These are phyloP conservation scores for Salix udensis DNA, from an alignment of 345 rosid species.

Conservation along the genomic window DNA sequence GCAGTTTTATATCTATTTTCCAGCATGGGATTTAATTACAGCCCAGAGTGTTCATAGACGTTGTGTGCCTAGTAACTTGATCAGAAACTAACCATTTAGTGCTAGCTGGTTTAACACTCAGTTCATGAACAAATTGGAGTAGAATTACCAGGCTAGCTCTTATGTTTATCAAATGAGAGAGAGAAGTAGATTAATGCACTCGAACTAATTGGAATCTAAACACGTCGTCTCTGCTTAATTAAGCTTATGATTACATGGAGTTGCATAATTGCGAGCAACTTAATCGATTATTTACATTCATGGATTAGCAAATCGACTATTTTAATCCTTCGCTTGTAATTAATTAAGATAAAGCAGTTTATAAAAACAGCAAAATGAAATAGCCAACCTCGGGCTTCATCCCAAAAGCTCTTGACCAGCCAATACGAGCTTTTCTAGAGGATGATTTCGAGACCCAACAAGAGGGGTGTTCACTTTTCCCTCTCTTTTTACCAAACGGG, in stretches of 20 bases:
- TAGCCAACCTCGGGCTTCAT: neutral
- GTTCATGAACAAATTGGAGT: neutral
- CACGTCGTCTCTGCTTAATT: neutral
- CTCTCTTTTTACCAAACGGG: slow-evolving; percentile 15
- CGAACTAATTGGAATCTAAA: neutral
- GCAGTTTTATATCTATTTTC: neutral
- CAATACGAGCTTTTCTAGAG: neutral
- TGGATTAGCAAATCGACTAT: neutral
- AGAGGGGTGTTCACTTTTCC: slow-evolving; percentile 11
- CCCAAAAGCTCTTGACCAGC: neutral
- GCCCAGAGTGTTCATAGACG: neutral
- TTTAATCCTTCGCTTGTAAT: neutral
- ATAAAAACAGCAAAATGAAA: neutral
- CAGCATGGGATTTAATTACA: too few species aligned
- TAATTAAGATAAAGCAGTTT: neutral
- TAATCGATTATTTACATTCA: neutral
- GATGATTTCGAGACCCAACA: slow-evolving; percentile 19
- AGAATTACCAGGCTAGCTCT: neutral
- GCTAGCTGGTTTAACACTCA: neutral
- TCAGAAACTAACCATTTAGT: neutral
- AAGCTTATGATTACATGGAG: neutral
- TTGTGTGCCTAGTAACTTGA: neutral
- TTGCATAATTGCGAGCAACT: neutral
- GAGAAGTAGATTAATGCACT: neutral
- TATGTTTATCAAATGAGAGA: neutral